Conservation (phyloP, 768 basidiomycete species). For the Tulasnella sp. region DNA sequence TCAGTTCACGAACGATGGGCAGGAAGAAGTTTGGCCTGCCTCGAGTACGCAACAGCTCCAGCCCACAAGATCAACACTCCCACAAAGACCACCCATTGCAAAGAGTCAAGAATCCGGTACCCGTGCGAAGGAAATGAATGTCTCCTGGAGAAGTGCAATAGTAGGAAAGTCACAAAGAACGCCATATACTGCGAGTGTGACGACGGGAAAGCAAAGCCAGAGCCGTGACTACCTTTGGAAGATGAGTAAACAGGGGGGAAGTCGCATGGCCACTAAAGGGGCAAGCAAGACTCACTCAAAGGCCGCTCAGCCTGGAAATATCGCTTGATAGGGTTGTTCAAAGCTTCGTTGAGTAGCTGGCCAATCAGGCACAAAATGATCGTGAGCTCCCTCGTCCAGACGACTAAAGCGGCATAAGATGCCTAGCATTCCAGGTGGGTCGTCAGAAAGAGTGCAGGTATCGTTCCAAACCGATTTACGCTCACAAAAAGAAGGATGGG, state of each 20-base stretch:
- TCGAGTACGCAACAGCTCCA: constrained; percentile 61
- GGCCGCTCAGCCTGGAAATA: constrained; percentile 60
- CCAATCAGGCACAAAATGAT: constrained; percentile 78
- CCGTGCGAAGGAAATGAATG: constrained; percentile 56
- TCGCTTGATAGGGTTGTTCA: constrained; percentile 62
- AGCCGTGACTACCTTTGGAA: constrained; percentile 42
- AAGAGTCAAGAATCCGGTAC: constrained; percentile 38
- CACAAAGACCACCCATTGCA: constrained; percentile 41
- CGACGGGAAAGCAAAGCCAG: constrained; percentile 79
- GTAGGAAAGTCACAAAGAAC: constrained; percentile 67
- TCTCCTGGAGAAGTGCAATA: constrained; percentile 60
- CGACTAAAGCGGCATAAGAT: constrained; percentile 63
- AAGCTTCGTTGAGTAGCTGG: constrained; percentile 57
- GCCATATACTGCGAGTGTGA: constrained; percentile 89
- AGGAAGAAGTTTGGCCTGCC: constrained; percentile 35
- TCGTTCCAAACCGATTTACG: constrained; percentile 1
- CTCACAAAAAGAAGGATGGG: constrained; percentile 64
- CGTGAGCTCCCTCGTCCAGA: constrained; percentile 68
- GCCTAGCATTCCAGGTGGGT: constrained; percentile 41
- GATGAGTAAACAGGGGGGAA: background rate
- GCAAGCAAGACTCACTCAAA: constrained; percentile 31
- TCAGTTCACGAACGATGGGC: background rate
- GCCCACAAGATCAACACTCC: constrained; percentile 46
- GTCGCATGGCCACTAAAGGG: background rate
- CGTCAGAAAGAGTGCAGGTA: constrained; percentile 4